A percentile compares a stretch with the other conserved stretches of the same genome.
These are phyloP conservation scores for Pichia deserticola DNA, from an alignment of 805 yeast species.

Conservation along the genomic window DNA sequence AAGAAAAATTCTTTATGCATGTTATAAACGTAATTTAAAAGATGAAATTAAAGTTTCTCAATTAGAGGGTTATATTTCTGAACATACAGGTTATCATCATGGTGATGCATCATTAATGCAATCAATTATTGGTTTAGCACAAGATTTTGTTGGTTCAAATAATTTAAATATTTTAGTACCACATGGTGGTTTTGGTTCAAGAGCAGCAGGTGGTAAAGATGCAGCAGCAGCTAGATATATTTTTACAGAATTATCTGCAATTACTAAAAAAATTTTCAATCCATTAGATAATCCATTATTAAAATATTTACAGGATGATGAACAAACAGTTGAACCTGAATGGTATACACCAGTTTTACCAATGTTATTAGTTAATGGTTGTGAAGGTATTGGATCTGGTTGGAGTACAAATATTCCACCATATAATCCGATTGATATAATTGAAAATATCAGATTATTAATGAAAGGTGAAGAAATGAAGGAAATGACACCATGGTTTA, in stretches of 20 bases:
- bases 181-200: constrained; percentile 92
- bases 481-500: constrained; percentile 87
- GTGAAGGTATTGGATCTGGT: constrained; percentile 98
- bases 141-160: constrained; percentile 88
- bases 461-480: constrained; percentile 65
- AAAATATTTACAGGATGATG: constrained; percentile 85
- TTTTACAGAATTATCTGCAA: constrained; percentile 70
- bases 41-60: constrained; percentile 85
- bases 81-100: constrained; percentile 89
- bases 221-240: constrained; percentile 98
- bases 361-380: constrained; percentile 89
- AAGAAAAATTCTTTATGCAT: constrained; percentile 84
- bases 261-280: constrained; percentile 72
- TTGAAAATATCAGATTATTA: constrained; percentile 60
- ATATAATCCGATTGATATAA: constrained; percentile 80
- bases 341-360: constrained; percentile 95
- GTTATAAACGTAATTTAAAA: constrained; percentile 71
- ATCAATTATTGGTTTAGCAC: constrained; percentile 91
- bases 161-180: constrained; percentile 81
- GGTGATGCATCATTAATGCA: constrained; percentile 86
- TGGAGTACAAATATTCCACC: constrained; percentile 95
- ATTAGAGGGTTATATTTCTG: constrained; percentile 83
- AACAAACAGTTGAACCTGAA: constrained; percentile 87
- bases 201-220: constrained; percentile 97
- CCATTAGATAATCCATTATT: constrained; percentile 73